phyloP scores from a whole-genome alignment of 2,329 filamentous ascomycete species.

The Dryadomyces sulphureus region DNA sequence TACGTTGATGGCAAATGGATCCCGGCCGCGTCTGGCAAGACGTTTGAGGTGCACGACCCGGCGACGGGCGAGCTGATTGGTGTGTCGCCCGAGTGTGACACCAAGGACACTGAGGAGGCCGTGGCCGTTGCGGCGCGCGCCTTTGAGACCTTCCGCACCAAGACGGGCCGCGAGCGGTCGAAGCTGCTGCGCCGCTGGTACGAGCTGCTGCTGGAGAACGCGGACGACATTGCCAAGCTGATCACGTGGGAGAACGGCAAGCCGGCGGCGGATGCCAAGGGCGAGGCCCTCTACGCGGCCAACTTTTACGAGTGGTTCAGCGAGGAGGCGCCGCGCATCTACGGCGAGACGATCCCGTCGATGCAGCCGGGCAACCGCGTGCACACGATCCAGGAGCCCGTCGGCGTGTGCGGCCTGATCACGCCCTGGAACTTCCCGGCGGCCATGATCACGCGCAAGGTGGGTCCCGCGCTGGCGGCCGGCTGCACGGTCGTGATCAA shows the following conservation, averaged over 20 bases:
- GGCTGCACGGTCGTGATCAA: conserved; percentile 92
- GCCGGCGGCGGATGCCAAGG: conserved; percentile 58
- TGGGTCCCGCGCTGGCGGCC: conserved; percentile 68
- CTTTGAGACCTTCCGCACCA: conserved; percentile 53
- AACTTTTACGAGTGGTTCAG: conserved; percentile 72
- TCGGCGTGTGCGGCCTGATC: conserved; percentile 71
- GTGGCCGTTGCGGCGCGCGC: conserved; percentile 73
- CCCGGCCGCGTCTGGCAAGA: conserved; percentile 70
- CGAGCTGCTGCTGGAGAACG: conserved; percentile 62
- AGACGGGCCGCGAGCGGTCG: conserved; percentile 59
- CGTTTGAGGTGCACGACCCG: conserved; percentile 80
- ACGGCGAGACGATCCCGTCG: conserved; percentile 62
- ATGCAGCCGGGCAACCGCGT: conserved; percentile 59
- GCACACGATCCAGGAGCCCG: conserved; percentile 66
- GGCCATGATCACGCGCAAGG: conserved; percentile 60
- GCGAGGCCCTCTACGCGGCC: conserved; percentile 58
- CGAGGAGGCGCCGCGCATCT: conserved; percentile 59
- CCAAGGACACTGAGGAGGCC: conserved; percentile 62
- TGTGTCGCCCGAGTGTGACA: conserved; percentile 70
- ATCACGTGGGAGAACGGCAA: conserved; percentile 90
- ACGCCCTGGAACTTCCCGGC: conserved; percentile 84
- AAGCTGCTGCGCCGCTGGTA: conserved; percentile 69
- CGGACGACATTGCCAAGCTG: conserved; percentile 65
- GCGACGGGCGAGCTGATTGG: conserved; percentile 70
- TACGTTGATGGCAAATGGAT: conserved; percentile 95